phyloP scores from a whole-genome alignment of 257 asterid genomes.

The Cynanchum wilfordii region DNA sequence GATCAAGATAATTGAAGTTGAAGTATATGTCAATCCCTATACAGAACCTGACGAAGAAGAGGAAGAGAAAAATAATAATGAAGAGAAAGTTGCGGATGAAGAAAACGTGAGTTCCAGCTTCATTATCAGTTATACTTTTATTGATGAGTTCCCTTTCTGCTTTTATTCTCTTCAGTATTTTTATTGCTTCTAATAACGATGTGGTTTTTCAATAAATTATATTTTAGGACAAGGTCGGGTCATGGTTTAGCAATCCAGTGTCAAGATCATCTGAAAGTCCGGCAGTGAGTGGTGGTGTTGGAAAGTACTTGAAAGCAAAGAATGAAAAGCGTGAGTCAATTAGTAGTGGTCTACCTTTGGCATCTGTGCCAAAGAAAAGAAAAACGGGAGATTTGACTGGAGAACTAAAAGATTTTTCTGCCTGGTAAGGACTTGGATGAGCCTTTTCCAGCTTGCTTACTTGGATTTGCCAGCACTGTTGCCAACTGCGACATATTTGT shows the following conservation, averaged over 20 bases:
- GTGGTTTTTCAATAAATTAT: neutral
- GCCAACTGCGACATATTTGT: neutral
- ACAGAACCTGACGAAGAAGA: slow-evolving; percentile 76
- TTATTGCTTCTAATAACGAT: neutral
- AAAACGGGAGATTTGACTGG: slow-evolving; percentile 38
- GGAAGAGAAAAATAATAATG: slow-evolving; percentile 46
- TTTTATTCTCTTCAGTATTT: neutral
- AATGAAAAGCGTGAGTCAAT: slow-evolving; percentile 32
- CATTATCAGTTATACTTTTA: neutral
- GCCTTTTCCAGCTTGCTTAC: neutral
- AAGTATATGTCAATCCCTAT: slow-evolving; percentile 80
- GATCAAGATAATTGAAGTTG: slow-evolving; percentile 69
- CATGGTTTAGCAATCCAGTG: slow-evolving; percentile 91
- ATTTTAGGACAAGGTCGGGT: slow-evolving; percentile 81
- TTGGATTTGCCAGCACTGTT: neutral
- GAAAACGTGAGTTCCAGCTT: slow-evolving; percentile 50
- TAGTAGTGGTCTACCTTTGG: slow-evolving; percentile 35
- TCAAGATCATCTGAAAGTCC: slow-evolving; percentile 43
- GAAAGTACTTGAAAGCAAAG: slow-evolving; percentile 65
- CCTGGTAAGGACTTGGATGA: slow-evolving; percentile 46
- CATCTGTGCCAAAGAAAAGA: slow-evolving; percentile 56
- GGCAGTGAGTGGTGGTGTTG: slow-evolving; percentile 60
- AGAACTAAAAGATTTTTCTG: slow-evolving; percentile 66
- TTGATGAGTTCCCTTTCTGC: neutral
- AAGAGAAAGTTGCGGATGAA: slow-evolving; percentile 53